A percentile compares a stretch with the other conserved stretches of the same genome.
phyloP scores from a whole-genome alignment of 1,284 basidiomycete species.

The Ceratobasidium sp. region DNA sequence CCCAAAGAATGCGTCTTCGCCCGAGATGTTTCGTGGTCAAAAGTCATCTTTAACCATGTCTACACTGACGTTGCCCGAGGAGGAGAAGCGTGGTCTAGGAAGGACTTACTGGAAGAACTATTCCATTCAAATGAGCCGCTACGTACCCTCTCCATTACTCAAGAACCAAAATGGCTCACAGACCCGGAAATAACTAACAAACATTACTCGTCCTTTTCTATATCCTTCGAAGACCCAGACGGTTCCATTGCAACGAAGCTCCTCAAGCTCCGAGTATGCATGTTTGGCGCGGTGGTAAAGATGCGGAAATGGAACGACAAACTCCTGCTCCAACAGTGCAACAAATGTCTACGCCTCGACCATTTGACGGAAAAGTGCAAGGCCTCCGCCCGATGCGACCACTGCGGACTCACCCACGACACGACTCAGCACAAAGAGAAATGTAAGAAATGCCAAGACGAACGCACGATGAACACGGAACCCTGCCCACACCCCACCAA shows the following conservation, averaged over 20 bases:
- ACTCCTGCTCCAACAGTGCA: neutral
- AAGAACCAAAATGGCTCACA: neutral
- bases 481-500: neutral
- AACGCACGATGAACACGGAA: neutral
- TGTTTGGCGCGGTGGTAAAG: neutral
- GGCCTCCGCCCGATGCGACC: neutral
- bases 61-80: neutral
- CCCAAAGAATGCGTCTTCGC: neutral
- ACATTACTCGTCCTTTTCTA: neutral
- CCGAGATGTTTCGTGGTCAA: constrained; percentile 11
- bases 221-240: neutral
- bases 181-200: neutral
- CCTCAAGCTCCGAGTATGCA: neutral
- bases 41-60: neutral
- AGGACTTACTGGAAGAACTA: neutral
- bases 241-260: neutral
- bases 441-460: neutral
- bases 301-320: neutral
- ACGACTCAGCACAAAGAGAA: neutral
- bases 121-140: neutral
- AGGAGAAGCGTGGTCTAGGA: neutral
- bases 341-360: neutral
- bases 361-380: neutral
- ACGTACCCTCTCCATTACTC: neutral
- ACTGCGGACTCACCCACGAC: neutral